Percentiles rank a stretch among this genome's conserved stretches.
Evolutionary conservation across 2,329 filamentous ascomycete species (phyloP).

Genomic region (Trichoderma harzianum): DNA sequence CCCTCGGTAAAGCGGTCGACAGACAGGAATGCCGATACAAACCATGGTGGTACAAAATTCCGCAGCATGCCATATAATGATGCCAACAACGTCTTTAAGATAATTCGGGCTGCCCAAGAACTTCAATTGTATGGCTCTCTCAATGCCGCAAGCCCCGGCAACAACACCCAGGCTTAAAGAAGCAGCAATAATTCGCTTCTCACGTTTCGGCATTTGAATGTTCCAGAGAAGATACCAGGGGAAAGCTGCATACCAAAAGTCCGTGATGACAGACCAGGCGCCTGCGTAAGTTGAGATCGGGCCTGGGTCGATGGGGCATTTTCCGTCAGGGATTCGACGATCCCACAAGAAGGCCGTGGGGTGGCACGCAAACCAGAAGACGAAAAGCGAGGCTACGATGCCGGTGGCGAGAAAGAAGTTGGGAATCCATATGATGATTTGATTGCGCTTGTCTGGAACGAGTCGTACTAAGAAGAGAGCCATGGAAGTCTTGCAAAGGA

Average conservation of each 20-base stretch:
- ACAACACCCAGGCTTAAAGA: not conserved
- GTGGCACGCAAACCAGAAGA: not conserved
- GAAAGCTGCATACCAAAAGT: not conserved
- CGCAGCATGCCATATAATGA: not conserved
- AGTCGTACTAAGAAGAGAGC: not conserved
- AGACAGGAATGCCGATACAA: conserved; percentile 2
- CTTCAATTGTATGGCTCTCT: not conserved
- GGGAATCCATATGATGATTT: not conserved
- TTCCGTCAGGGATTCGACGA: not conserved
- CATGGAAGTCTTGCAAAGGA: not conserved
- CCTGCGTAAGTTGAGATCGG: not conserved
- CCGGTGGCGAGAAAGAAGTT: not conserved
- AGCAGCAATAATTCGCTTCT: not conserved
- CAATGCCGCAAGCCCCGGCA: not conserved
- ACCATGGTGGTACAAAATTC: not conserved
- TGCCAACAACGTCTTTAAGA: not conserved
- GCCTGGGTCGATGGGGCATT: not conserved
- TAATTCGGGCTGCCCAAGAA: not conserved
- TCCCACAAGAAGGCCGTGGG: not conserved
- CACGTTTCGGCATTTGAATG: not conserved
- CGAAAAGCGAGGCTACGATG: not conserved
- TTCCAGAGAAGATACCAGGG: not conserved
- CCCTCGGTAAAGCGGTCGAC: not conserved
- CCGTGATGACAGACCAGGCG: not conserved
- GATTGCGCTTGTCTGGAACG: not conserved